phyloP scores from a whole-genome alignment of 208 protist species.

The Trypanosoma melophagium region DNA sequence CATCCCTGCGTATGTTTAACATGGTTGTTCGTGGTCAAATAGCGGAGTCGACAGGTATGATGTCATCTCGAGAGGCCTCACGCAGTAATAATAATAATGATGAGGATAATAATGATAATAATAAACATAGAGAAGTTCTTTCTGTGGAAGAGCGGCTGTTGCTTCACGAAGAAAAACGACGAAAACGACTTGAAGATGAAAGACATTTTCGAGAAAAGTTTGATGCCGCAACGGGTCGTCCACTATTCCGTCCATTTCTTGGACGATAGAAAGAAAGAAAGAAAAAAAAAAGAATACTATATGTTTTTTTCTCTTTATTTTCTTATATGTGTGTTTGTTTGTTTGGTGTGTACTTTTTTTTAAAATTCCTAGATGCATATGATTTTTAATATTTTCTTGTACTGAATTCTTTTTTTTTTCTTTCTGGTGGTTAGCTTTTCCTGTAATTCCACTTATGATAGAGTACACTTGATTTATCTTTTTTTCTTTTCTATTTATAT shows the following conservation, averaged over 20 bases:
- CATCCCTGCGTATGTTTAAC: constrained; percentile 32
- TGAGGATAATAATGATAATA: no score
- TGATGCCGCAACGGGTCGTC: constrained; percentile 23
- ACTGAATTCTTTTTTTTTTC: no score
- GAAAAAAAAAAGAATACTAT: background rate
- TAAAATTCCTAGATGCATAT: no score
- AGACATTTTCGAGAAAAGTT: constrained; percentile 16
- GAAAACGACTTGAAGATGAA: constrained; percentile 24
- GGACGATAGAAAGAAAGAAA: constrained; percentile 27
- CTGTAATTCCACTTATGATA: no score
- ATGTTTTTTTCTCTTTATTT: background rate
- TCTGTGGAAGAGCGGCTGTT: constrained; percentile 37
- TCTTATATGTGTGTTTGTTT: background rate
- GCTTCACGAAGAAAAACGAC: constrained; percentile 21
- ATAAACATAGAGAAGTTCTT: background rate
- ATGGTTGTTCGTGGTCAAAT: constrained; percentile 18
- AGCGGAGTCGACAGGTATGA: background rate
- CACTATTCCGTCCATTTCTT: constrained; percentile 31
- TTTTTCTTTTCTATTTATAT: no score
- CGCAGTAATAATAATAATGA: no score
- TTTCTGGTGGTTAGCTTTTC: no score
- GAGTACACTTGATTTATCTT: no score
- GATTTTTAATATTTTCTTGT: no score
- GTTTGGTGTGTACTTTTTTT: background rate
- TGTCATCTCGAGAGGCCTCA: no score